A percentile compares a stretch with the other conserved stretches of the same genome.
phyloP scores from a whole-genome alignment of 306 rosid genomes.

The Begonia loranthoides region DNA sequence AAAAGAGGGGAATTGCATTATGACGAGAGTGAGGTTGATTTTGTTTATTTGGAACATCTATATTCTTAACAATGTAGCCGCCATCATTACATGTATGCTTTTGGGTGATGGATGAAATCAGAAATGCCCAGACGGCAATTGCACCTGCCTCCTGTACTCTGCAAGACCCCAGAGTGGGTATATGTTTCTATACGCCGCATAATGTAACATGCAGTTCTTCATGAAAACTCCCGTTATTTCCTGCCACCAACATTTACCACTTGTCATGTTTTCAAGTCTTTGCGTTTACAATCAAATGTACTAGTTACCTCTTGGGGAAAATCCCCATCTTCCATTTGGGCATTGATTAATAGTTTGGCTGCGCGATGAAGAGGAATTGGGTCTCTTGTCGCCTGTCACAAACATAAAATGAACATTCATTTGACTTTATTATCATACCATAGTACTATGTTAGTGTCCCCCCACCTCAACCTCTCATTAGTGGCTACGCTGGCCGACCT shows the following conservation, averaged over 20 bases:
- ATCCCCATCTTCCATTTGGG: slow-evolving; percentile 49
- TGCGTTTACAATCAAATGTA: neutral
- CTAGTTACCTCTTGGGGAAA: slow-evolving; percentile 50
- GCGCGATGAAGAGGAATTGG: slow-evolving; percentile 45
- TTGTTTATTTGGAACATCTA: too few species aligned
- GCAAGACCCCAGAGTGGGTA: slow-evolving; percentile 60
- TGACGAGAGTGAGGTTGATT: too few species aligned
- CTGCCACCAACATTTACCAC: slow-evolving; percentile 9
- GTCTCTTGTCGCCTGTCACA: slow-evolving; percentile 35
- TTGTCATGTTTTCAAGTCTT: too few species aligned
- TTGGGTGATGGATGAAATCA: too few species aligned
- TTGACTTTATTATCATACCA: neutral
- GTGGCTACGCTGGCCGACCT: too few species aligned
- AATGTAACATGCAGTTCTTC: slow-evolving; percentile 56
- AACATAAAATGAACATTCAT: neutral
- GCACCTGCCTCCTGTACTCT: slow-evolving; percentile 32
- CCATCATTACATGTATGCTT: too few species aligned
- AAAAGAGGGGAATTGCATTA: too few species aligned
- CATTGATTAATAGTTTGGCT: slow-evolving; percentile 39
- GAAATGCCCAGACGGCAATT: slow-evolving; percentile 20
- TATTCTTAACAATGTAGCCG: too few species aligned
- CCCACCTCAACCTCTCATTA: too few species aligned
- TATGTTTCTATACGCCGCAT: slow-evolving; percentile 45
- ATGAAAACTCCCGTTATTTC: slow-evolving; percentile 40
- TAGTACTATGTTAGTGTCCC: neutral